Conservation (phyloP, 768 basidiomycete species). For the Rhizopogon roseolus region DNA sequence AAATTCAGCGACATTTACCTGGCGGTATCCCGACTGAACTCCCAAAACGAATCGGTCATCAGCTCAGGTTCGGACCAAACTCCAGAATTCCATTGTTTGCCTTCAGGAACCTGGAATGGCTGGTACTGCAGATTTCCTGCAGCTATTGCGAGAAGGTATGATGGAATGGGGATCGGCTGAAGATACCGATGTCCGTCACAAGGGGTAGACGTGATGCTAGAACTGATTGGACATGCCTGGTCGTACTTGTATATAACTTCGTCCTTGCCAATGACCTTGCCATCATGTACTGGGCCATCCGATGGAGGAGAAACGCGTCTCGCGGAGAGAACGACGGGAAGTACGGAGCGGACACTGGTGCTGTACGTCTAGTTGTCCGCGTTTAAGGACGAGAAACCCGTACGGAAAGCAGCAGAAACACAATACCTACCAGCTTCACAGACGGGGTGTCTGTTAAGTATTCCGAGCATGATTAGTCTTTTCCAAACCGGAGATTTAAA, state of each 20-base stretch:
- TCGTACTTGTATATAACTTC: conserved; percentile 44
- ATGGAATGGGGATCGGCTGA: conserved; percentile 50
- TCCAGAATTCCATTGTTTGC: conserved; percentile 45
- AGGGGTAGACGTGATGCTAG: neutral
- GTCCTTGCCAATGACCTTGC: conserved; percentile 40
- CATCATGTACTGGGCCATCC: conserved; percentile 36
- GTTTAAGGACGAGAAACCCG: neutral
- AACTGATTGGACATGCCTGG: conserved; percentile 31
- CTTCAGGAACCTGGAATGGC: conserved; percentile 33
- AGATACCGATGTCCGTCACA: neutral
- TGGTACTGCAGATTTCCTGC: conserved; percentile 49
- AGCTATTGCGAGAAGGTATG: conserved; percentile 59
- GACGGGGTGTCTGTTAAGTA: conserved; percentile 42
- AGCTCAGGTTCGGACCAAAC: conserved; percentile 58
- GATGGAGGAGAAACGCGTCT: conserved; percentile 45
- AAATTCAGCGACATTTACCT: conserved; percentile 25
- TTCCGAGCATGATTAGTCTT: neutral
- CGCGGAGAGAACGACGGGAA: conserved; percentile 55
- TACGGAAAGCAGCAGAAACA: neutral
- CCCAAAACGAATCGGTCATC: conserved; percentile 47
- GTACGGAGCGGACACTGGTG: conserved; percentile 40
- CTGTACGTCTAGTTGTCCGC: conserved; percentile 37
- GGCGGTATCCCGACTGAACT: conserved; percentile 52
- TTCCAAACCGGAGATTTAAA: neutral
- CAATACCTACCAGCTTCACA: conserved; percentile 42